Base-by-base conservation (phyloP, 1,284 basidiomycete genomes). In the Boletellus sp. region DNA sequence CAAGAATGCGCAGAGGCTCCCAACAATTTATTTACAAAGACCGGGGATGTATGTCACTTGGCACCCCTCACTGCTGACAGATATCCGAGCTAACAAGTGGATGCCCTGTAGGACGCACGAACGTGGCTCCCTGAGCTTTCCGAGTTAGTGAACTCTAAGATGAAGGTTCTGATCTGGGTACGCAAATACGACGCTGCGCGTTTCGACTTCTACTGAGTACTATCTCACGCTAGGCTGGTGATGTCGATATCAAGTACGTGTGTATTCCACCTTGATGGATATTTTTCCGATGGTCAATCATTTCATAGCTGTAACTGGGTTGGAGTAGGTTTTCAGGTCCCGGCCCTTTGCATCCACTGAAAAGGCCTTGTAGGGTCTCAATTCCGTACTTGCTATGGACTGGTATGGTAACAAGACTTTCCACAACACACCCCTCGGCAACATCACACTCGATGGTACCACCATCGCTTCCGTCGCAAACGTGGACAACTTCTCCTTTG, bases 401-500 rank as follows among this genome's bases (percentile, higher is more conserved):
- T 85, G 83, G 82, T 80, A 76, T 50, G 82, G 83, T 4, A 79
- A 78, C 44, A 58, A 72, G 40, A 70, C 67, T 19, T 67, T 83
- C 26, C 71, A 74, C 26, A 67, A 70, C 6, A 77, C 77, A 0
- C 76, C 77, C 1, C 76, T 85, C 57, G 74, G 61, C n/a, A 82
- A 83, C 52, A 81, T 85, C 67, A 83, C 81, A 0, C 73, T 83
- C 24, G 49, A 73, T 37, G 80, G 75, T 4, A 68, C 60, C 3
- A 54, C 80, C 0, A 74, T 85, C 6, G 83, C 80, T 0, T 77
- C 81, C 0, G 72, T 84, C 19, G 76, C 81, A 62, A 83, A 84
- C 44, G 76, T 85, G n/a, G 79, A 78, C 52, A 82, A 81, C 55
- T 84, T 85, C 58, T 73, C 78, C 0, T 85, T 83, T 61, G 82